Base-by-base conservation (phyloP, 352 stramenopile genomes). In the Phytophthora capsici region DNA sequence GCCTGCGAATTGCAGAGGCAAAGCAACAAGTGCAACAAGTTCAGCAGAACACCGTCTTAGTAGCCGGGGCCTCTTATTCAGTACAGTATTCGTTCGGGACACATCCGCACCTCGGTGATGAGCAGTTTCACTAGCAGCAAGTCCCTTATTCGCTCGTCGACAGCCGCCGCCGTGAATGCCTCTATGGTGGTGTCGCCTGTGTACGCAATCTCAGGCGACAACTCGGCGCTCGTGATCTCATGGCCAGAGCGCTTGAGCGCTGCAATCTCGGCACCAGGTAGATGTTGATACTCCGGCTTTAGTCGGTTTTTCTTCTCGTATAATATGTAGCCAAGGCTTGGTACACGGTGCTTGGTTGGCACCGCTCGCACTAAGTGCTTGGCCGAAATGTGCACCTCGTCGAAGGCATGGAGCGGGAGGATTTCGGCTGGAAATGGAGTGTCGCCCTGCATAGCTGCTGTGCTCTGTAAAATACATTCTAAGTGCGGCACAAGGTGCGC, bases 151-250 rank as follows among this genome's bases (percentile, higher is more conserved):
- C 50, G 70, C 22, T 66, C 44, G 12, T 70, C 43, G 20, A 43
- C 38, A n/a, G 17, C 47, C 28, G 53, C 61, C 16, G 41, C 8
- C 3, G 9, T 74, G 47, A 94, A 94, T 23, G 85, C 66, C 6
- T 90, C 75, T 23, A 78, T 77, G 4, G 76, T 90, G 7, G 87
- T 95, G 63, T 95, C 87, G 17, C 87, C 87, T 8, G 87, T 95
- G 73, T 95, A 95, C 25, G 85, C 87, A 56, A 95, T 86, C 58
- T 89, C 77, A 0, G 87, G 82, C 1, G 49, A 75, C 20, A 80
- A 17, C 6, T 66, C 38, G 0, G 52, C 48, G 4, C 41, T 57
- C 7, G 77, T 89, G 43, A 94, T 73, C 20, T 77, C 66, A 2
- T 82, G 58, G 7, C 85, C 85, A 12, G 73, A 59, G 2, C 78